Evolutionary conservation across 1,139 yeast genomes (phyloP).

Genomic region (Diutina neorugosa): DNA sequence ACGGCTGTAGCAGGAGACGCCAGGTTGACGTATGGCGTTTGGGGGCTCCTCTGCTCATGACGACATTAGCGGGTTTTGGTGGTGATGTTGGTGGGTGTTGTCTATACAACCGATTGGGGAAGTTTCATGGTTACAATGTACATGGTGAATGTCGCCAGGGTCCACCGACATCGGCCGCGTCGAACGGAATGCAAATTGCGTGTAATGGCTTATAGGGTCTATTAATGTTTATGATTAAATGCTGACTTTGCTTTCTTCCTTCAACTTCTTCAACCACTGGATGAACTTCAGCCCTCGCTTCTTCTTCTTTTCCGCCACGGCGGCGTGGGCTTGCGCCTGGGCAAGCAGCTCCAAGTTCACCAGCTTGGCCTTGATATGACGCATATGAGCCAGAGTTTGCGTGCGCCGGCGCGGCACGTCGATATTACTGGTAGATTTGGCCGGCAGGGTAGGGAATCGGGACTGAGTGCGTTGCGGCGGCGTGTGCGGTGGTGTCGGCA

Average conservation of each 20-base stretch:
- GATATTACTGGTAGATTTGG: not conserved
- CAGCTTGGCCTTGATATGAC: slow-evolving; percentile 3
- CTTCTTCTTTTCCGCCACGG: not conserved
- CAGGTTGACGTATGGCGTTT: no score
- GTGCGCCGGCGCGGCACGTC: slow-evolving; percentile 2
- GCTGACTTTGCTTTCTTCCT: not conserved
- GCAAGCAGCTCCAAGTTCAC: not conserved
- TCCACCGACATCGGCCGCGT: no score
- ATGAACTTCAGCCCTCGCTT: not conserved
- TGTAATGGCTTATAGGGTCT: no score
- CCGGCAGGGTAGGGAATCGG: not conserved
- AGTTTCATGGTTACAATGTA: no score
- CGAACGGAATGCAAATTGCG: no score
- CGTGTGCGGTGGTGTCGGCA: not conserved
- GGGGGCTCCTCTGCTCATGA: not conserved
- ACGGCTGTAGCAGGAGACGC: no score
- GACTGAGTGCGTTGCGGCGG: not conserved
- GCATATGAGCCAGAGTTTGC: not conserved
- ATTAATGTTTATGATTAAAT: not conserved
- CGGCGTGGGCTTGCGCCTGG: not conserved
- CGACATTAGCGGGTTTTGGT: no score
- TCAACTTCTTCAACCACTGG: slow-evolving; percentile 1
- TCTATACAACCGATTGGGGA: no score
- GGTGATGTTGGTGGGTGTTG: no score
- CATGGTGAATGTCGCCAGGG: no score